These are phyloP conservation scores for Pythium monospermum DNA, from an alignment of 352 stramenopile genomes.

Conservation along the genomic window DNA sequence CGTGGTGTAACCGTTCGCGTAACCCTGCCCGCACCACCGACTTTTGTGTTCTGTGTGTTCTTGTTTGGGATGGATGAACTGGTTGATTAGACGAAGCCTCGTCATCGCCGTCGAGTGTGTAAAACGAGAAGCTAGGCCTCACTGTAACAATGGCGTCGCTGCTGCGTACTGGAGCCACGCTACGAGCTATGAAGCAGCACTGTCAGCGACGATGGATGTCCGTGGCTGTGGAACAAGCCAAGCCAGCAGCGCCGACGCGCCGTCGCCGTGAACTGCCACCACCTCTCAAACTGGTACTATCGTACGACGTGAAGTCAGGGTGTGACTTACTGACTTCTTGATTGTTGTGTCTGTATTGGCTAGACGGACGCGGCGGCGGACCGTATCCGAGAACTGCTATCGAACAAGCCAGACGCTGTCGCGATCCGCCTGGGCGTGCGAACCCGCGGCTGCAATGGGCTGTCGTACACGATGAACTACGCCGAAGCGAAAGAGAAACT, in stretches of 20 bases:
- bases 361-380: conserved; percentile 85
- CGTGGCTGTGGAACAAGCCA: conserved; percentile 33
- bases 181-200: conserved; percentile 2
- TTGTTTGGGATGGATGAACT: conserved; percentile 16
- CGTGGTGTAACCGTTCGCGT: not conserved
- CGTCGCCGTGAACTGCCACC: conserved; percentile 67
- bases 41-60: conserved; percentile 1
- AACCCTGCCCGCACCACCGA: not conserved
- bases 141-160: conserved; percentile 7
- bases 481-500: conserved; percentile 92
- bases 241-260: conserved; percentile 28
- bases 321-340: not conserved
- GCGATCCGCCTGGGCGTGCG: conserved; percentile 96
- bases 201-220: conserved; percentile 25
- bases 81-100: not conserved
- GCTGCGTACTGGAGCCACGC: conserved; percentile 1
- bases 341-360: not conserved
- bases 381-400: conserved; percentile 85
- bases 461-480: conserved; percentile 99
- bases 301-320: not conserved
- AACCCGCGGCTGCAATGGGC: conserved; percentile 96
- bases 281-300: conserved; percentile 68
- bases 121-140: not conserved
- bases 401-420: conserved; percentile 83
- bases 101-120: not conserved